A percentile compares a stretch with the other conserved stretches of the same genome.
phyloP scores from a whole-genome alignment of 192 early-diverging fungal species.

The Dispira simplex region DNA sequence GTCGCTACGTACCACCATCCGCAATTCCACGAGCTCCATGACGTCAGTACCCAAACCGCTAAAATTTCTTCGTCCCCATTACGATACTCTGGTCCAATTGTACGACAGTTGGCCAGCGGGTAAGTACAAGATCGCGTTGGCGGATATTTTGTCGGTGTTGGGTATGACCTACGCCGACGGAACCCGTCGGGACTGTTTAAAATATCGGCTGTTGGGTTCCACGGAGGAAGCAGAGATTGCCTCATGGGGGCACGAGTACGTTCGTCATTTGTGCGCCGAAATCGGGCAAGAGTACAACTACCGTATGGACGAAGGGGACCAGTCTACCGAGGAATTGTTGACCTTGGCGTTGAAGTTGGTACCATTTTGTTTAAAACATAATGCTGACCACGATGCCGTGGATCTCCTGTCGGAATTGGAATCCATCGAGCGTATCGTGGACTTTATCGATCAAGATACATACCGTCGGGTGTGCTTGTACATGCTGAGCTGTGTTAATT shows the following conservation, averaged over 20 bases:
- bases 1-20: conserved; percentile 73
- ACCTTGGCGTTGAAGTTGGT: conserved; percentile 70
- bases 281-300: conserved; percentile 70
- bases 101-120: conserved; percentile 59
- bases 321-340: conserved; percentile 45
- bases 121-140: conserved; percentile 63
- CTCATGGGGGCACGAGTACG: conserved; percentile 99
- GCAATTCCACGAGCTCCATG: conserved; percentile 94
- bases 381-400: conserved; percentile 96
- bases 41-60: conserved; percentile 98
- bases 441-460: conserved; percentile 84
- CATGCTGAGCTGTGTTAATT: conserved; percentile 84
- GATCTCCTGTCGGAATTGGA: conserved; percentile 90
- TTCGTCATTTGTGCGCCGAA: conserved; percentile 85
- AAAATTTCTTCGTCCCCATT: conserved; percentile 87
- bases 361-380: conserved; percentile 92
- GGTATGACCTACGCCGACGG: conserved; percentile 93
- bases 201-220: conserved; percentile 77
- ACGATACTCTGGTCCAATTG: conserved; percentile 45
- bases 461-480: conserved; percentile 91
- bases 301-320: conserved; percentile 39
- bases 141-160: conserved; percentile 92
- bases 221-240: conserved; percentile 50
- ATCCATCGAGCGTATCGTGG: conserved; percentile 55
- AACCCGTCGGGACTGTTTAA: conserved; percentile 64